Base-by-base conservation (phyloP, 495 filamentous ascomycete species). In the Gamarada debralockiae region DNA sequence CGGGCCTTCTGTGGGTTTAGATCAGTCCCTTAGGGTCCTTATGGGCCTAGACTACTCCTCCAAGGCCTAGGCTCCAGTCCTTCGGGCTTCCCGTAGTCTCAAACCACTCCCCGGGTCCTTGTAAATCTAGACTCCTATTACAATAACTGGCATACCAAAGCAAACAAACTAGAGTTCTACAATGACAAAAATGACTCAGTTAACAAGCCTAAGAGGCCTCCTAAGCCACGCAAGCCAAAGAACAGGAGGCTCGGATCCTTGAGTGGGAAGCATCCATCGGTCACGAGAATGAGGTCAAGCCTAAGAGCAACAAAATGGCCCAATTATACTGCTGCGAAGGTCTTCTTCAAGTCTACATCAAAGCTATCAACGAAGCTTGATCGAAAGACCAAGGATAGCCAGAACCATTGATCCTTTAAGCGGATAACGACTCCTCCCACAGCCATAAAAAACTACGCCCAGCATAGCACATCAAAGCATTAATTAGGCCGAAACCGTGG, bases 301-400 rank as follows among this genome's bases (percentile, higher is more conserved):
- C 39, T 1, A 50, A 56, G 22, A 46, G 47, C 18, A 56, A 56
- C 25, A 20, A 24, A 23, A 56, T 56, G 29, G 50, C 53, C 2
- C 39, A 50, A 56, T 50, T 36, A 36, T 56, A 56, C 27, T 56
- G 43, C 22, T 13, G 33, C 3, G 40, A 56, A 21, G 12, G 39
- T 21, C 45, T 56, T 36, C 27, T 56, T 18, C 53, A 20, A 13
- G 22, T 50, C 3, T 56, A 56, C 40, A 17, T 23, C 20, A 27
- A 12, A 48, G 4, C 7, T n/a, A 2, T 13, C n/a, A n/a, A n/a
- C n/a, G n/a, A n/a, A n/a, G n/a, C n/a, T n/a, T n/a, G n/a, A n/a
- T n/a, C n/a, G n/a, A n/a, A n/a, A n/a, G n/a, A n/a, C n/a, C n/a
- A n/a, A n/a, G n/a, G n/a, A n/a, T n/a, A n/a, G n/a, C n/a, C n/a